Evolutionary conservation across 2,329 filamentous ascomycete genomes (phyloP).

Genomic region (Pezicula rhizophila): DNA sequence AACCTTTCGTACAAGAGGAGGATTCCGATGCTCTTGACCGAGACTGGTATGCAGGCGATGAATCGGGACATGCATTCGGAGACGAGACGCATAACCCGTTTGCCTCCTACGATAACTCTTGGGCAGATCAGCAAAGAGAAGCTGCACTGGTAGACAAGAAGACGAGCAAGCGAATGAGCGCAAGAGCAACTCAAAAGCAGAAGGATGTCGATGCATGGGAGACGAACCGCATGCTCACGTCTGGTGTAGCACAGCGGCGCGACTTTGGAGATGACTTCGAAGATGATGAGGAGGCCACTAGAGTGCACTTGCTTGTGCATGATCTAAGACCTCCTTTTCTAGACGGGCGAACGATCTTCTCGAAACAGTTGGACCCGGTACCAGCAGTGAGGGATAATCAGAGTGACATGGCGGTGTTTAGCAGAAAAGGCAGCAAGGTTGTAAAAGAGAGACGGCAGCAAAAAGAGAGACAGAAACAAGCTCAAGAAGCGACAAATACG

Average conservation of each 20-base stretch:
- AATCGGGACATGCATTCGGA: slow-evolving; percentile 77
- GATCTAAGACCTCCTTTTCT: slow-evolving; percentile 91
- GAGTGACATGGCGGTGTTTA: slow-evolving; percentile 98
- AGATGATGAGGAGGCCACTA: slow-evolving; percentile 82
- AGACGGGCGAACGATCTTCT: slow-evolving; percentile 92
- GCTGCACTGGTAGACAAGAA: slow-evolving; percentile 74
- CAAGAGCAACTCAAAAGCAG: slow-evolving; percentile 75
- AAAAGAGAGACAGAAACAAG: slow-evolving; percentile 87
- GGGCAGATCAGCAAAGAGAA: slow-evolving; percentile 68
- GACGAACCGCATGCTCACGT: slow-evolving; percentile 96
- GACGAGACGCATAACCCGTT: slow-evolving; percentile 94
- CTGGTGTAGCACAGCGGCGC: slow-evolving; percentile 84
- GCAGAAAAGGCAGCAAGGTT: slow-evolving; percentile 87
- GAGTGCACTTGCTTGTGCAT: slow-evolving; percentile 87
- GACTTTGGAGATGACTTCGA: slow-evolving; percentile 78
- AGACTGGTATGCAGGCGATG: slow-evolving; percentile 89
- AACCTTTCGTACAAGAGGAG: slow-evolving; percentile 55
- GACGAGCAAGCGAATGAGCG: slow-evolving; percentile 63
- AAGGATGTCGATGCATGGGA: slow-evolving; percentile 98
- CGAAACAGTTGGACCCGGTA: slow-evolving; percentile 92
- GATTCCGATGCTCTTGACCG: slow-evolving; percentile 74
- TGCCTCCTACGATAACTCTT: slow-evolving; percentile 65
- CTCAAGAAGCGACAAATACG: slow-evolving; percentile 88
- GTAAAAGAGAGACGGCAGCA: slow-evolving; percentile 89
- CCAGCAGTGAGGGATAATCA: slow-evolving; percentile 88